Evolutionary conservation across 306 rosid species (phyloP), one percentile per base, ranked within the genome.

Genomic region (Ammopiptanthus mongolicus): DNA sequence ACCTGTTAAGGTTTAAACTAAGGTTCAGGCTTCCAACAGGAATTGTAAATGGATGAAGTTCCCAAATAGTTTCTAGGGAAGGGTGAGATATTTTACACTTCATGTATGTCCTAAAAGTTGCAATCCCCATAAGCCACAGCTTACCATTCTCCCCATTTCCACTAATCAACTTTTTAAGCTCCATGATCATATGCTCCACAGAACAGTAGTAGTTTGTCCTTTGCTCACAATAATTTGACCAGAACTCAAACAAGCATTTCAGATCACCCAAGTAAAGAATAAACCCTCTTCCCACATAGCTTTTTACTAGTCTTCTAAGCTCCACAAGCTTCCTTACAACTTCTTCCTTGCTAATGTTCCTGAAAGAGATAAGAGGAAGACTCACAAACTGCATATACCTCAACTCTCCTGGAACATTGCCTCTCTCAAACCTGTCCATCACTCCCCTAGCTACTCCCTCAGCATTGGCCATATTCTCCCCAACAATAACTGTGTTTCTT

Each of bases 211-310:
- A 33, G 34, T 52, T 52, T 51, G 34, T 69, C 37, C 50, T 69
- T 34, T 19, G 63, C 50, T 69, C 63, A 69, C 80, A 73, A 81
- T 75, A 77, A 78, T 50, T 78, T 55, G 90, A 81, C 96, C 92
- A 90, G 6, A 86, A 80, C 78, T 90, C 92, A 51, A 87, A 73
- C 46, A 86, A 74, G 89, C 96, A 90, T 46, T 80, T 75, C 48
- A 90, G 84, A 74, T 90, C 96, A 39, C 96, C 92, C 84, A 90
- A 78, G 53, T 86, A 87, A 60, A 90, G 70, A 42, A 90, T 77
- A 33, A 87, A 73, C 78, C 89, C 91, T 86, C 88, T 86, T 3
- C 88, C 86, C 67, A 76, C 44, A n/a, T 81, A 67, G 73, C 82
- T 78, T 56, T 84, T 87, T 11, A 84, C 86, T 3, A 84, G 75